Evolutionary conservation across 495 filamentous ascomycete genomes (phyloP).

Genomic region (Pseudevernia furfuracea): DNA sequence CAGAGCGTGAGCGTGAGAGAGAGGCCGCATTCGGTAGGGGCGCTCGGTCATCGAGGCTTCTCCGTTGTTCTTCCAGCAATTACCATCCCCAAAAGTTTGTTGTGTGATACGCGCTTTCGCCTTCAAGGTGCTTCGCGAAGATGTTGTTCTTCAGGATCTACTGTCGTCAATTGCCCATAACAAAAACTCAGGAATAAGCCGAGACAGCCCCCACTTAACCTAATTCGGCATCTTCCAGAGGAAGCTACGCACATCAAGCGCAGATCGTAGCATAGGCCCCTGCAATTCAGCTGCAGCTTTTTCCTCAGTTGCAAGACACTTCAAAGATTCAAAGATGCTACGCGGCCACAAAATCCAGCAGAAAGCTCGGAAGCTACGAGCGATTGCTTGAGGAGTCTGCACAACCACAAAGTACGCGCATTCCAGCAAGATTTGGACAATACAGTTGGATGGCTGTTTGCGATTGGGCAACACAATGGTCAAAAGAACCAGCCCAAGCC

Average conservation of each 20-base stretch:
- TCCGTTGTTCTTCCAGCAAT: background rate
- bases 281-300: background rate
- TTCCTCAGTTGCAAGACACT: background rate
- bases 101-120: background rate
- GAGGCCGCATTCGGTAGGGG: constrained; percentile 7
- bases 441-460: background rate
- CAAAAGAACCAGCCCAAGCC: background rate
- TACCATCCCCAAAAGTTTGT: constrained; percentile 3
- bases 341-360: background rate
- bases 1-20: background rate
- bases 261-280: constrained; percentile 2
- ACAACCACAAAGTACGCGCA: background rate
- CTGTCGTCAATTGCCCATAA: constrained; percentile 11
- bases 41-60: constrained; percentile 12
- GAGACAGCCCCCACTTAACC: constrained; percentile 6
- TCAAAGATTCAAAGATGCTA: background rate
- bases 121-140: background rate
- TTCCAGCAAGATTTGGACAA: background rate
- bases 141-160: constrained; percentile 3
- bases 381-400: background rate
- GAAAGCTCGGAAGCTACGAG: background rate
- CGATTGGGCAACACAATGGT: background rate
- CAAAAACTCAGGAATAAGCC: constrained; percentile 15
- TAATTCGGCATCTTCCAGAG: constrained; percentile 10
- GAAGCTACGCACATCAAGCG: constrained; percentile 5